Evolutionary conservation across 2,329 filamentous ascomycete genomes (phyloP), one percentile per base, ranked within the genome.

Genomic region (Colletotrichum ledebouriae): DNA sequence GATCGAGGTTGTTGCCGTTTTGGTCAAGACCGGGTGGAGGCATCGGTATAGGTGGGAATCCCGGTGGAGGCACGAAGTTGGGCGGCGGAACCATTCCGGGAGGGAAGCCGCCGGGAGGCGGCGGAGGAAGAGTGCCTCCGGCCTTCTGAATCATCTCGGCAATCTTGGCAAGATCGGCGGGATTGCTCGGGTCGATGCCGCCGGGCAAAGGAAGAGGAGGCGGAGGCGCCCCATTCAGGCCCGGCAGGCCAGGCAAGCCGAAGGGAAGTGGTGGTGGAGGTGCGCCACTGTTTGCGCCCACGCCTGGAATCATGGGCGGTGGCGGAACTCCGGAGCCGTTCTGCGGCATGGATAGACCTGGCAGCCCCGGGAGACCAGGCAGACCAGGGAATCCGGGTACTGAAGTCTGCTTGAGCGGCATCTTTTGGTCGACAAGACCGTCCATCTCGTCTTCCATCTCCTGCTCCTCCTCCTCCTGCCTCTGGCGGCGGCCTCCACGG

Each of bases 401-500:
- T 20, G 79, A 79, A 20, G 86, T 79, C 68, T 84, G 83, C 73
- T 87, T 89, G 34, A 88, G 80, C 20, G 87, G 91, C 87, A 92
- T 93, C 79, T 92, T 92, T 78, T 99, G 96, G 75, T 99, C 96
- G 60, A 97, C 91, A 50, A 98, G 85, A 2, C 94, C 94, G 72
- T 98, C 95, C 73, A 92, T 91, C 80, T 98, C 96, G 76, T 98
- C 96, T 77, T 98, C 93, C 68, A 92, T 85, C 78, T 98, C 94
- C 76, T 95, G 93, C 76, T 98, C 94, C 78, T 98, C 96, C 74
- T 98, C 94, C 74, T 97, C 94, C 72, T 94, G 92, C 73, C 92
- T 88, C 78, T 96, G 91, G 55, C 90, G 89, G 37, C 92, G 89
- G 63, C 92, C 90, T 66, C 92, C 91, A 44, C 92, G 90, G 34